These are phyloP conservation scores for Pseudogymnoascus sp. DNA, from an alignment of 2,329 filamentous ascomycete species.

Conservation along the genomic window DNA sequence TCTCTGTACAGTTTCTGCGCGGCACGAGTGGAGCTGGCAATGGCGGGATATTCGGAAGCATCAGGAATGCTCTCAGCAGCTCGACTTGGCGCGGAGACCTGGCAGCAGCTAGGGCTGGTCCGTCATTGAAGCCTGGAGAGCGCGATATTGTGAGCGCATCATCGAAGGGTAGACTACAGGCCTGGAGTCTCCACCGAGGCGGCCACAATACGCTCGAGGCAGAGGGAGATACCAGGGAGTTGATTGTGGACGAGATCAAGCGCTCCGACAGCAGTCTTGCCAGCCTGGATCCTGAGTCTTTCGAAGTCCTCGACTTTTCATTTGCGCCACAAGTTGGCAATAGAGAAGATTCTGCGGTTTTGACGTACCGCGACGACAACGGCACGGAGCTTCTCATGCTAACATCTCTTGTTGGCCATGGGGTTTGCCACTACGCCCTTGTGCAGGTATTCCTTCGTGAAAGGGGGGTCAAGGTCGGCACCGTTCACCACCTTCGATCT, in stretches of 20 bases:
- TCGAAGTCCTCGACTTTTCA: conserved; percentile 74
- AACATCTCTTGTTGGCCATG: conserved; percentile 45
- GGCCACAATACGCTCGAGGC: conserved; percentile 69
- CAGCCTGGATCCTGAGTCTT: conserved; percentile 46
- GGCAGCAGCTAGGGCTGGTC: conserved; percentile 68
- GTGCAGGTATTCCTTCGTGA: conserved; percentile 60
- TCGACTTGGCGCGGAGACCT: conserved; percentile 67
- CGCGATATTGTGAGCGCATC: conserved; percentile 77
- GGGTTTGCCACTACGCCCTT: conserved; percentile 59
- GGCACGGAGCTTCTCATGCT: conserved; percentile 53
- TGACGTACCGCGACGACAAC: conserved; percentile 36
- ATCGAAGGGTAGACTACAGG: conserved; percentile 66
- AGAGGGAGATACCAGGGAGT: conserved; percentile 61
- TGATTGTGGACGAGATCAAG: conserved; percentile 55
- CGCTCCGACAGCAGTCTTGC: conserved; percentile 42
- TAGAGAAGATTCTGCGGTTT: conserved; percentile 39
- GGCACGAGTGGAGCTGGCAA: conserved; percentile 45
- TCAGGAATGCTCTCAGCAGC: conserved; percentile 67
- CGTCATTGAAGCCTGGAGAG: conserved; percentile 67
- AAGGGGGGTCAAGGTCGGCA: conserved; percentile 48
- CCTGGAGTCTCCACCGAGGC: conserved; percentile 84
- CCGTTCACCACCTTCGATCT: conserved; percentile 59
- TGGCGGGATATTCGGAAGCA: conserved; percentile 69
- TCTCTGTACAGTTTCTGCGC: conserved; percentile 70
- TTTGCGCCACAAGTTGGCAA: conserved; percentile 52